Base-by-base conservation (phyloP, 2,329 filamentous ascomycete genomes). In the Dothideomycetidae sp. region DNA sequence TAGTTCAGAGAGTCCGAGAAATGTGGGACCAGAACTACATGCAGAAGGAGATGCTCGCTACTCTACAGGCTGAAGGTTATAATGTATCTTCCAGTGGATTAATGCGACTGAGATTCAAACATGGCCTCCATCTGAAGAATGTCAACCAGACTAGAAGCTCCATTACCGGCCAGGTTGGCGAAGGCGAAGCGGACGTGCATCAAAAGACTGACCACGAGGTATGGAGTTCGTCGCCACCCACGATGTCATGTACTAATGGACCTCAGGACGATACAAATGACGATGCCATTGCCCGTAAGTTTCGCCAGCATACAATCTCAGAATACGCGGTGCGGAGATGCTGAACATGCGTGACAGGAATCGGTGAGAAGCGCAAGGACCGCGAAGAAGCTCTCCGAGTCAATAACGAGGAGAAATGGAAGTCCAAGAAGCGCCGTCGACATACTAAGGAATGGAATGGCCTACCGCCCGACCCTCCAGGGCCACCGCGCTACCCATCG, bases 11-110 rank as follows among this genome's bases (percentile, higher is more conserved):
- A 18, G 69, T 88, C 43, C 76, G 75, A 51, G 71, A 86, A 58
- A 65, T 90, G 49, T 90, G 82, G 82, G 76, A 82, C 53, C 66
- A 63, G 48, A 90, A 88, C 51, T 66, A 73, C 10, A 68, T 64
- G 12, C 80, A 85, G 55, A 70, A 70, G 42, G 77, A 85, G 46
- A 90, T 90, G 73, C 63, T 85, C 39, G 64, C 68, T 16, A 70
- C 73, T 17, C 63, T 90, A 41, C 74, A 73, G 46, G 68, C 73
- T 13, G 80, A 86, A 52, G 82, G 82, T 10, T 84, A 75, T 50
- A 64, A 75, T 15, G 75, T 88, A 50, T 81, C 75, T 46, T 68
- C 79, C 46, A 67, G 78, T 7, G 78, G 84, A 53, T 57, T 86
- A 37, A 73, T 77, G 62, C 69, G 78, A 21, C 63, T 88, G 29